Percentiles rank a stretch among this genome's conserved stretches.
phyloP scores from a whole-genome alignment of 305 asterid species.

The Solanum hybrid region DNA sequence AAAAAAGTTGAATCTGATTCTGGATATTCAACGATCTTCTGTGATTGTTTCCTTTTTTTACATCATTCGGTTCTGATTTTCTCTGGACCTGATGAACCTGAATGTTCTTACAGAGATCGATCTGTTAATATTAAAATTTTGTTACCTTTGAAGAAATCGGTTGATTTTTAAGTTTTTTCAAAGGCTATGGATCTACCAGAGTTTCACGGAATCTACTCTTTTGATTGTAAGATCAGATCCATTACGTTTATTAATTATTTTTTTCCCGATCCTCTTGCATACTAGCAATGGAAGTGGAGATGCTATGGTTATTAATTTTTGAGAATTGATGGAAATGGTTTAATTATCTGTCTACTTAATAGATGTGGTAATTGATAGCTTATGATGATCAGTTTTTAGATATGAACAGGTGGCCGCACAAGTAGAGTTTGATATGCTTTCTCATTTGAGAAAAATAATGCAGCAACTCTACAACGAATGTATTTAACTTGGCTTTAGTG shows the following conservation, averaged over 20 bases:
- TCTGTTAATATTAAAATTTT: conserved; percentile 12
- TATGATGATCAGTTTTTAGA: not conserved
- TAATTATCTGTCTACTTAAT: not conserved
- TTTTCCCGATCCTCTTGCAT: not conserved
- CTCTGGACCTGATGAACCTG: conserved; percentile 1
- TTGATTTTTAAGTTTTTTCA: not conserved
- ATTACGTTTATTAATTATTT: not conserved
- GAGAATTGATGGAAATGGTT: not conserved
- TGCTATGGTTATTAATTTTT: not conserved
- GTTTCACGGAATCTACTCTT: conserved; percentile 5
- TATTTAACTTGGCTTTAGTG: not conserved
- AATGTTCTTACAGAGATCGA: conserved; percentile 10
- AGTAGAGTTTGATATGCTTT: not conserved
- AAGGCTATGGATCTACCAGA: conserved; percentile 13
- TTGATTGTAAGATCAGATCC: conserved; percentile 30
- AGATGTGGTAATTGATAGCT: not conserved
- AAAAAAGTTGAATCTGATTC: conserved; percentile 8
- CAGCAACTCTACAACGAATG: not conserved
- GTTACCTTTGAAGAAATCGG: not conserved
- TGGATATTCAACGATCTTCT: conserved; percentile 16
- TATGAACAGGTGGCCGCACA: not conserved
- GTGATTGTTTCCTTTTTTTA: not conserved
- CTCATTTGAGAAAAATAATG: not conserved
- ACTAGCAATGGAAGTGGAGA: not conserved
- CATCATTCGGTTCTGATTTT: conserved; percentile 17